Conservation (phyloP, 768 basidiomycete genomes). For the Lactifluus hygrophoroides region DNA sequence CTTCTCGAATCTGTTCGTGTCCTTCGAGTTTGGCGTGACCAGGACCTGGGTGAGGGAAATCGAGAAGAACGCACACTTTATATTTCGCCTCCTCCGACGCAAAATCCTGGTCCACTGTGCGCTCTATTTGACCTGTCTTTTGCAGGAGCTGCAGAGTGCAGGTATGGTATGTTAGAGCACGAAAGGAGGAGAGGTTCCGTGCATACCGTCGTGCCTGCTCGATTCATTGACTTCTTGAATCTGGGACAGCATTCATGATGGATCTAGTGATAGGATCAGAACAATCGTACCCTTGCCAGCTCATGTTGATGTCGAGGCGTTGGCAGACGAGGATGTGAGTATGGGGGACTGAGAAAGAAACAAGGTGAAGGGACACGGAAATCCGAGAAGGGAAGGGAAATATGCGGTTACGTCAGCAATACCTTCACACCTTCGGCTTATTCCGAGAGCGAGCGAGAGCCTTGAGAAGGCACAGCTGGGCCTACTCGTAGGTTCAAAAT, state of each 20-base stretch:
- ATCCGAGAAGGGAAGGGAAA: neutral
- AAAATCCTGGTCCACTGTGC: conserved; percentile 92
- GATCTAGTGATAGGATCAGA: neutral
- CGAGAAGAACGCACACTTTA: conserved; percentile 54
- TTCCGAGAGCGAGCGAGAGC: neutral
- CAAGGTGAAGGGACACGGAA: neutral
- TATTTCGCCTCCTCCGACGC: conserved; percentile 87
- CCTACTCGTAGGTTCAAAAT: neutral
- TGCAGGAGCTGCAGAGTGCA: conserved; percentile 62
- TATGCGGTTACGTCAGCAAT: neutral
- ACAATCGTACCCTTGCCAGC: conserved; percentile 11
- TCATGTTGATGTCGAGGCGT: conserved; percentile 1
- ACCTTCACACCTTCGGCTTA: neutral
- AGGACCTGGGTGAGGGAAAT: neutral
- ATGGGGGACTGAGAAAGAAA: neutral
- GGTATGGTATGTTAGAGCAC: conserved; percentile 8
- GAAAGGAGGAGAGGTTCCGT: conserved; percentile 11
- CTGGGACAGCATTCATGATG: conserved; percentile 30
- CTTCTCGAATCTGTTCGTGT: conserved; percentile 74
- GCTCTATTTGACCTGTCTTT: conserved; percentile 97
- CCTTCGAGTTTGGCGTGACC: neutral
- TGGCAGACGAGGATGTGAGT: neutral
- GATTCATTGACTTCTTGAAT: conserved; percentile 89
- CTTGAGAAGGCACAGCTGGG: neutral
- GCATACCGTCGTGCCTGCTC: conserved; percentile 82